Base-by-base conservation (phyloP, 2,329 filamentous ascomycete species). In the Dactylellina cionopaga region DNA sequence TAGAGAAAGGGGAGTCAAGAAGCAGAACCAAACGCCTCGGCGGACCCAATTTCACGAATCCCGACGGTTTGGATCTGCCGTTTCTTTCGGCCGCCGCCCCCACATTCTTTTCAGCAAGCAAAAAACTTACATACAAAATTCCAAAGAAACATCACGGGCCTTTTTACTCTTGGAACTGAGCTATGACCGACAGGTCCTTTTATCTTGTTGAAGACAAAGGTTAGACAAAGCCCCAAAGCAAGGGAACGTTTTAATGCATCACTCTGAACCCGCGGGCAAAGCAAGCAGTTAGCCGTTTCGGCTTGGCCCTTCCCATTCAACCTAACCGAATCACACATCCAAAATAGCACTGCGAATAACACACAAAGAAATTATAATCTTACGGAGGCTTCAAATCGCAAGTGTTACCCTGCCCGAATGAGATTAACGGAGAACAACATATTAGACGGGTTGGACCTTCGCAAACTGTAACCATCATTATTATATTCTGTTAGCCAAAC, bases 51-150 rank as follows among this genome's bases (percentile, higher is more conserved):
- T 58, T 60, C 49, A 55, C 22, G 27, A 47, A 52, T 59, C 54
- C 63, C 63, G 54, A 60, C 44, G 41, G 44, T 19, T 15, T 68
- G 63, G 63, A 60, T 68, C 47, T 68, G 63, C 63, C 63, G 63
- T 68, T 52, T 68, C 19, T 46, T 59, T 54, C 46, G 43, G 41
- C 62, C 51, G 37, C 62, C 54, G 25, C 62, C 35, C 52, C 41
- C 54, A 44, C 63, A 43, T 47, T 43, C 15, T 43, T 43, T 43
- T 17, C 2, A 55, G 24, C n/a, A n/a, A n/a, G n/a, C n/a, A n/a
- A n/a, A n/a, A n/a, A n/a, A n/a, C n/a, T 31, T 19, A 19, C 25
- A 46, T 27, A 31, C n/a, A 27, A 11, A 33, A 29, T 9, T 31
- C 22, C 4, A 2, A 27, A 52, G 47, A 29, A 31, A 15, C 27